These are phyloP conservation scores for Lindgomyces ingoldianus DNA, from an alignment of 495 filamentous ascomycete species.

Conservation along the genomic window DNA sequence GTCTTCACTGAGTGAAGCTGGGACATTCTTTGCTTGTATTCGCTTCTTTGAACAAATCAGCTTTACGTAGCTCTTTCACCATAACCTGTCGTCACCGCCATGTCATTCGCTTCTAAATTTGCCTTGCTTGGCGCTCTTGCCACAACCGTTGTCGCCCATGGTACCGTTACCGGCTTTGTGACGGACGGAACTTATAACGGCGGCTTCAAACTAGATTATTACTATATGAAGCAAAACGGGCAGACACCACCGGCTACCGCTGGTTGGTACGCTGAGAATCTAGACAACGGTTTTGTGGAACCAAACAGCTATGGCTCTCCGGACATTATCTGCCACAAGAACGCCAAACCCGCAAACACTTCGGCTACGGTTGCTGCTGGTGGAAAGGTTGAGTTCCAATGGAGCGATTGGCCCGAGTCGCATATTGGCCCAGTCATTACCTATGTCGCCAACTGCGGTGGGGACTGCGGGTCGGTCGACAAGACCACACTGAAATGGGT, in stretches of 20 bases:
- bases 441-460: conserved; percentile 31
- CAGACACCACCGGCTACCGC: conserved; percentile 4
- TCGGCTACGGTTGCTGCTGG: conserved; percentile 23
- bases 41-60: conserved; percentile 8
- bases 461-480: conserved; percentile 16
- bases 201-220: conserved; percentile 25
- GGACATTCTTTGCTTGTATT: conserved; percentile 21
- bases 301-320: conserved; percentile 5
- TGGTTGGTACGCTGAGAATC: conserved; percentile 32
- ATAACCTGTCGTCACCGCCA: background rate
- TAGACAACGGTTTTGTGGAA: conserved; percentile 32
- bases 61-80: background rate
- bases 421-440: conserved; percentile 36
- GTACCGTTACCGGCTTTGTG: conserved; percentile 17
- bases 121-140: conserved; percentile 16
- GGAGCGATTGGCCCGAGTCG: conserved; percentile 30
- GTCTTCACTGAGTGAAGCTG: conserved; percentile 35
- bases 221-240: conserved; percentile 21
- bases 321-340: conserved; percentile 36
- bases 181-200: conserved; percentile 15
- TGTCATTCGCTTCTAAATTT: conserved; percentile 15
- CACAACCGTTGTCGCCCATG: conserved; percentile 19
- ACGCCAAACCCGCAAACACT: conserved; percentile 7
- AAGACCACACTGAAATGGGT: conserved; percentile 24
- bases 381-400: conserved; percentile 25